These are phyloP conservation scores for Tricladium varicosporioides DNA, from an alignment of 2,329 filamentous ascomycete species.

Conservation along the genomic window DNA sequence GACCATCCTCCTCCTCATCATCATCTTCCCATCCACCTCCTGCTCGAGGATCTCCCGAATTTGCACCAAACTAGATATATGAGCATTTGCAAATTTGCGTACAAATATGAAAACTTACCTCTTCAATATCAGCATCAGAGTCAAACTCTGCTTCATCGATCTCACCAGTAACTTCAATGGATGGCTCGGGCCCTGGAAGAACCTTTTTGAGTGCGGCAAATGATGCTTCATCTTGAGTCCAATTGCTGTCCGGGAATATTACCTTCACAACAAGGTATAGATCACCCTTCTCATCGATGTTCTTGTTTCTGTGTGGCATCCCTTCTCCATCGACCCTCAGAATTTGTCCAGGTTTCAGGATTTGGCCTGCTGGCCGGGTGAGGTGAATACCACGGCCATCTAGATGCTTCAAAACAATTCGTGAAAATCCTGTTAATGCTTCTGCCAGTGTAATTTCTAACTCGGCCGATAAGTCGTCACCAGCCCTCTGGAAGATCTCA, in stretches of 20 bases:
- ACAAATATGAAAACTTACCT: slow-evolving; percentile 47
- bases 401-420: slow-evolving; percentile 86
- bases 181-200: slow-evolving; percentile 61
- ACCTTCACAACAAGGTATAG: slow-evolving; percentile 84
- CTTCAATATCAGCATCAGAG: slow-evolving; percentile 77
- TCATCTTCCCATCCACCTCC: slow-evolving; percentile 69
- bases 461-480: slow-evolving; percentile 79
- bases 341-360: slow-evolving; percentile 79
- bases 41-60: slow-evolving; percentile 65
- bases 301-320: slow-evolving; percentile 92
- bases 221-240: slow-evolving; percentile 70
- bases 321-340: slow-evolving; percentile 87
- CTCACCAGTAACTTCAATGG: slow-evolving; percentile 63
- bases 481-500: slow-evolving; percentile 76
- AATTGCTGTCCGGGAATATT: slow-evolving; percentile 84
- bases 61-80: slow-evolving; percentile 63
- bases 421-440: slow-evolving; percentile 82
- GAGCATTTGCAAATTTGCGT: slow-evolving; percentile 23
- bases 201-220: slow-evolving; percentile 72
- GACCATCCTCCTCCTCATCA: slow-evolving; percentile 56
- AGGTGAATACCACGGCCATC: slow-evolving; percentile 89
- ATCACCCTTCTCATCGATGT: slow-evolving; percentile 79
- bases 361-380: slow-evolving; percentile 74
- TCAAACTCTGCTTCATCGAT: slow-evolving; percentile 88
- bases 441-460: slow-evolving; percentile 80